Evolutionary conservation across 2,329 filamentous ascomycete species (phyloP).

Genomic region (Beauveria asiatica): DNA sequence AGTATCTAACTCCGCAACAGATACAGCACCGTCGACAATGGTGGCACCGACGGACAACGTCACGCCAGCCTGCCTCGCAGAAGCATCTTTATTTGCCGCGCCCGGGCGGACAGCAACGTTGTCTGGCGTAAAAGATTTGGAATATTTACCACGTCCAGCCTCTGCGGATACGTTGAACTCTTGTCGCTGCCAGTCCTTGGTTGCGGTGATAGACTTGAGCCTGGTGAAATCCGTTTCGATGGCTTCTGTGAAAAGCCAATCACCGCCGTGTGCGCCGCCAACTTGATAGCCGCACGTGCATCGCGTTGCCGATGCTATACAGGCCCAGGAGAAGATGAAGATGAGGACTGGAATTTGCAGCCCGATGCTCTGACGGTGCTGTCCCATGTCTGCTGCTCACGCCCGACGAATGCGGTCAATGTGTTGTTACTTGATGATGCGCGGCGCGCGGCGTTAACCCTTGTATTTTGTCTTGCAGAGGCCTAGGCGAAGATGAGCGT

Average conservation of each 20-base stretch:
- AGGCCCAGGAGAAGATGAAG: not conserved
- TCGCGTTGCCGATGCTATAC: not conserved
- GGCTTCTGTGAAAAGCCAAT: slow-evolving; percentile 55
- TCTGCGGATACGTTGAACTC: slow-evolving; percentile 55
- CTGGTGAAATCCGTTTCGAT: slow-evolving; percentile 66
- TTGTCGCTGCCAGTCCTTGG: slow-evolving; percentile 58
- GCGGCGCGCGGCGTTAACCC: not conserved
- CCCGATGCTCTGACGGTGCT: not conserved
- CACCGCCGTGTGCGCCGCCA: slow-evolving; percentile 31
- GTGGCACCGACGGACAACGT: slow-evolving; percentile 45
- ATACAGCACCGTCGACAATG: slow-evolving; percentile 43
- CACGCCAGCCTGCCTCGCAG: slow-evolving; percentile 42
- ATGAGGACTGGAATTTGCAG: not conserved
- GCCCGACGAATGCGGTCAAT: not conserved
- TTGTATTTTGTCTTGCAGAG: not conserved
- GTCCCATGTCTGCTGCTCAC: not conserved
- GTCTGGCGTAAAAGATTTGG: slow-evolving; percentile 49
- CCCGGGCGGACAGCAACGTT: slow-evolving; percentile 46
- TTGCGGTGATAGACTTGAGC: slow-evolving; percentile 35
- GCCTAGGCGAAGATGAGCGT: not conserved
- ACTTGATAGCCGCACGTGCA: slow-evolving; percentile 69
- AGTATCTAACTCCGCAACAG: slow-evolving; percentile 56
- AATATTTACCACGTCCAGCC: slow-evolving; percentile 53
- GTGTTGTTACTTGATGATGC: not conserved
- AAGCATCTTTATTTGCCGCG: slow-evolving; percentile 23